Evolutionary conservation across 2,329 filamentous ascomycete species (phyloP).

Genomic region (Curvularia verruculosa): DNA sequence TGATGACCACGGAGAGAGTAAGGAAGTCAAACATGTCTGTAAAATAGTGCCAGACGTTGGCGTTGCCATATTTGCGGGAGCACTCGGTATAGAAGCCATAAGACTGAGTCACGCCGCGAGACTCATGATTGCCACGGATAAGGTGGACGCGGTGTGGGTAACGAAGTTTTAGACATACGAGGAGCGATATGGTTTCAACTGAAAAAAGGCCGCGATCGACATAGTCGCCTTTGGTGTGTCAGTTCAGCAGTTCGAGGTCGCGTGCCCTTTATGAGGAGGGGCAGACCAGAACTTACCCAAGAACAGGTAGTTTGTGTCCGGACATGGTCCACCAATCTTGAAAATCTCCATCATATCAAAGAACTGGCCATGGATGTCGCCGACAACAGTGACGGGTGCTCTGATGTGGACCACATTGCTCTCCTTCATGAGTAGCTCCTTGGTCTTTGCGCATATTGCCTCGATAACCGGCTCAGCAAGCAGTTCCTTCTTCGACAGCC

Average conservation of each 20-base stretch:
- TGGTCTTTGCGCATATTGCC: conserved; percentile 98
- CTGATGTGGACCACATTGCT: conserved; percentile 98
- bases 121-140: conserved; percentile 98
- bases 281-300: conserved; percentile 66
- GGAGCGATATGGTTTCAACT: conserved; percentile 96
- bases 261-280: conserved; percentile 17
- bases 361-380: conserved; percentile 98
- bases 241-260: conserved; percentile 24
- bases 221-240: conserved; percentile 76
- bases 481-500: conserved; percentile 95
- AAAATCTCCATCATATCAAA: conserved; percentile 99
- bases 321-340: conserved; percentile 95
- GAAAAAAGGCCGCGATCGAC: conserved; percentile 98
- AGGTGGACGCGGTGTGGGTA: conserved; percentile 95
- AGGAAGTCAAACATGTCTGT: conserved; percentile 99
- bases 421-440: conserved; percentile 98
- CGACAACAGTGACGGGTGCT: conserved; percentile 94
- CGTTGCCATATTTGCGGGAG: conserved; percentile 96
- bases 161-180: conserved; percentile 95
- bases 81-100: conserved; percentile 99
- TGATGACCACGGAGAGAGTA: conserved; percentile 95
- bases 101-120: conserved; percentile 94
- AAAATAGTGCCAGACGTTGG: conserved; percentile 99
- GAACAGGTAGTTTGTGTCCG: conserved; percentile 98
- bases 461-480: conserved; percentile 97